phyloP scores from a whole-genome alignment of 306 rosid genomes.

The Dalbergia cochinchinensis region DNA sequence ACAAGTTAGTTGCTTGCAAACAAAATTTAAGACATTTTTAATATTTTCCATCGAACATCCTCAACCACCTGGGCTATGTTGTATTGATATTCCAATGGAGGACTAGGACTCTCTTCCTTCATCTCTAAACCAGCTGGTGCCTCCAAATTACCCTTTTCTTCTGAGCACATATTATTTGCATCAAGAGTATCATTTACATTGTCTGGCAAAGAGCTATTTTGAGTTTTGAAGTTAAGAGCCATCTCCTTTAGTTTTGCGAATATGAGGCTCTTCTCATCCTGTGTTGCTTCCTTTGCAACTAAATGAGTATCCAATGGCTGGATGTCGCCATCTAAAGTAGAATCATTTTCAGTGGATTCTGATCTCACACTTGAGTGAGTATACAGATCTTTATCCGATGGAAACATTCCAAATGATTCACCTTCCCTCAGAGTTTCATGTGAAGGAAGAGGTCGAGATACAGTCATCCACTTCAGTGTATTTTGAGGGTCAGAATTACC shows the following conservation, averaged over 20 bases:
- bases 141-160: conserved; percentile 38
- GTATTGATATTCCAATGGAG: conserved; percentile 52
- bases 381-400: conserved; percentile 44
- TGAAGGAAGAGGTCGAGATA: conserved; percentile 47
- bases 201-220: conserved; percentile 46
- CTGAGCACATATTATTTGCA: conserved; percentile 13
- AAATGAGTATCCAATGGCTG: conserved; percentile 50
- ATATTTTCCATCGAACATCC: conserved; percentile 20
- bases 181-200: conserved; percentile 41
- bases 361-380: conserved; percentile 46
- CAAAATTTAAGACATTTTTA: conserved; percentile 26
- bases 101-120: conserved; percentile 50
- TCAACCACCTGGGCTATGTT: conserved; percentile 62
- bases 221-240: conserved; percentile 49
- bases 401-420: conserved; percentile 47
- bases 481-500: conserved; percentile 41
- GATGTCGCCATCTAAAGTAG: conserved; percentile 47
- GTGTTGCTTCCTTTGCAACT: conserved; percentile 45
- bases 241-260: conserved; percentile 66
- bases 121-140: conserved; percentile 43
- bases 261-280: conserved; percentile 55
- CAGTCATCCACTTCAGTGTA: conserved; percentile 45
- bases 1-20: conserved; percentile 43
- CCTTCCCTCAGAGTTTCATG: conserved; percentile 43
- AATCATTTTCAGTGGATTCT: conserved; percentile 51